phyloP scores from a whole-genome alignment of 2,329 filamentous ascomycete species.

The Colletotrichum somersetense region DNA sequence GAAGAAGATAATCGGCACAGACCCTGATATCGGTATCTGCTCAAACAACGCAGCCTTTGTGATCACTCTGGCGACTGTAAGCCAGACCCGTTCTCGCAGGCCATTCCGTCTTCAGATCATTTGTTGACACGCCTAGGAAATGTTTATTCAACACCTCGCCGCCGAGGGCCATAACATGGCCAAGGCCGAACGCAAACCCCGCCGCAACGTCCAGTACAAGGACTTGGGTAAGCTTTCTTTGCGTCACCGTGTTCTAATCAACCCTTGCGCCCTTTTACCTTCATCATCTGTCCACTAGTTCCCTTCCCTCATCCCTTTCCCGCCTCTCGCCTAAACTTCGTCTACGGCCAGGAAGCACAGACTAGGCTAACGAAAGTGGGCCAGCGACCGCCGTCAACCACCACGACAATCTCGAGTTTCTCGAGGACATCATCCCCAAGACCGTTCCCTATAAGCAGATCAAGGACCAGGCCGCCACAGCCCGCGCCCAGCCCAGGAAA shows the following conservation, averaged over 20 bases:
- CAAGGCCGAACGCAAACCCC: slow-evolving; percentile 90
- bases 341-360: slow-evolving; percentile 18
- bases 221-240: slow-evolving; percentile 76
- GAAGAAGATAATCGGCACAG: slow-evolving; percentile 93
- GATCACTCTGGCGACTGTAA: slow-evolving; percentile 88
- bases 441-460: slow-evolving; percentile 85
- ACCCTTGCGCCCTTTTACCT: neutral
- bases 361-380: slow-evolving; percentile 24
- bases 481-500: slow-evolving; percentile 60
- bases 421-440: slow-evolving; percentile 89
- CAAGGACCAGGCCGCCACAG: slow-evolving; percentile 72
- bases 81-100: slow-evolving; percentile 23
- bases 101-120: neutral
- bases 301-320: neutral
- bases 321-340: neutral
- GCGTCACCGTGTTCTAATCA: neutral
- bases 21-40: slow-evolving; percentile 86
- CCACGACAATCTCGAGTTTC: slow-evolving; percentile 94
- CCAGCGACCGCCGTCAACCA: slow-evolving; percentile 86
- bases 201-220: slow-evolving; percentile 95
- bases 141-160: slow-evolving; percentile 94
- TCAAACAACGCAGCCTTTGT: slow-evolving; percentile 96
- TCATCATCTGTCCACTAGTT: neutral
- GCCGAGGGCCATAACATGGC: slow-evolving; percentile 88
- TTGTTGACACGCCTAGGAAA: slow-evolving; percentile 71